Evolutionary conservation across 139 green algal genomes (phyloP).

Genomic region (Desmodesmus armatus): DNA sequence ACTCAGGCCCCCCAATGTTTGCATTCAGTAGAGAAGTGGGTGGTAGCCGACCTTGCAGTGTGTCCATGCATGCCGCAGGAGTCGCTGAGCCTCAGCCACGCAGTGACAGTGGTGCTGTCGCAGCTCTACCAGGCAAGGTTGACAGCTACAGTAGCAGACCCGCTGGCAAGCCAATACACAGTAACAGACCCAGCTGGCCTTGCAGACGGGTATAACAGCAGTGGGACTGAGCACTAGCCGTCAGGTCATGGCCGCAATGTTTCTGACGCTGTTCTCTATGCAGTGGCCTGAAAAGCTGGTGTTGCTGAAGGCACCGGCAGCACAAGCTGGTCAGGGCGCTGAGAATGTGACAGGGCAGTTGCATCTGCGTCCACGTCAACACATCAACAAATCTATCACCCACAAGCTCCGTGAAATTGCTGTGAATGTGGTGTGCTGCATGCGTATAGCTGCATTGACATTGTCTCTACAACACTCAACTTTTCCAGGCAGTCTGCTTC

Average conservation of each 20-base stretch:
- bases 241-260: neutral
- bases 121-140: slow-evolving; percentile 60
- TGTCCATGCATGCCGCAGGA: slow-evolving; percentile 51
- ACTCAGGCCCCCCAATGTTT: no score
- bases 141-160: slow-evolving; percentile 1
- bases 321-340: no score
- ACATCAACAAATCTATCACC: no score
- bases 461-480: no score
- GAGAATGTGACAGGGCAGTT: no score
- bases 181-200: neutral
- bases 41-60: no score
- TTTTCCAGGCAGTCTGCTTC: no score
- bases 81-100: slow-evolving; percentile 67
- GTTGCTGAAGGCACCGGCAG: neutral
- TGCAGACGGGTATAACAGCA: slow-evolving; percentile 17
- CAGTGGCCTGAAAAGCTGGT: neutral
- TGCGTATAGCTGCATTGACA: no score
- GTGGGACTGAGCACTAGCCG: slow-evolving; percentile 11
- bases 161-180: neutral
- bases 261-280: neutral
- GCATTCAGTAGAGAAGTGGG: no score
- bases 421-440: no score
- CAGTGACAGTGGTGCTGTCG: slow-evolving; percentile 68
- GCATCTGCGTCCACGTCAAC: no score
- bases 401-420: no score